A percentile compares a stretch with the other conserved stretches of the same genome.
These are phyloP conservation scores for Rhodotorula diobovata DNA, from an alignment of 768 basidiomycete genomes.

Conservation along the genomic window DNA sequence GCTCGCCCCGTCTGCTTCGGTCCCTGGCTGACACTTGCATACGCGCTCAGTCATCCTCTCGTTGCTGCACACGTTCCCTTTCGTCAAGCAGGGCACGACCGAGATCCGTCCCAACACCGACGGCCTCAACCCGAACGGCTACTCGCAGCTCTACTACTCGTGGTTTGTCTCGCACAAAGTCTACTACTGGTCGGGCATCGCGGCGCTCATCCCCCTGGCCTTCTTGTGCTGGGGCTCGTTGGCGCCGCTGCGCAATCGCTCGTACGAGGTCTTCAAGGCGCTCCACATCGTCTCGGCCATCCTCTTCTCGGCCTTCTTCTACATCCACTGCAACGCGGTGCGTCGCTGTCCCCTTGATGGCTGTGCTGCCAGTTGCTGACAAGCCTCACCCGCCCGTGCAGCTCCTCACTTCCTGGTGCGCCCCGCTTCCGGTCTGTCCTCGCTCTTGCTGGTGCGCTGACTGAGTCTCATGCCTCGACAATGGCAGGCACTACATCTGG, in stretches of 20 bases:
- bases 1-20: background rate
- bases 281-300: slow-evolving; percentile 39
- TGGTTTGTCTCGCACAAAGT: slow-evolving; percentile 38
- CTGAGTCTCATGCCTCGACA: background rate
- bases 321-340: slow-evolving; percentile 42
- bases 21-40: background rate
- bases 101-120: slow-evolving; percentile 37
- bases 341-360: background rate
- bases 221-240: slow-evolving; percentile 41
- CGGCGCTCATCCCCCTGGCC: slow-evolving; percentile 36
- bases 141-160: slow-evolving; percentile 31
- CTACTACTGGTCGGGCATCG: slow-evolving; percentile 40
- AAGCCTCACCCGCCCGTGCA: background rate
- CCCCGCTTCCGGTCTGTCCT: no score
- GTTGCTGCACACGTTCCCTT: slow-evolving; percentile 41
- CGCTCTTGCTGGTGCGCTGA: background rate
- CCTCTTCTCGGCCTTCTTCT: slow-evolving; percentile 44
- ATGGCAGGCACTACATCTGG: slow-evolving; percentile 43
- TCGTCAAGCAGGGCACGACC: slow-evolving; percentile 36
- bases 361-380: background rate
- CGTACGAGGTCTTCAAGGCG: slow-evolving; percentile 42
- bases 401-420: background rate
- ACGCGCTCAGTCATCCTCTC: slow-evolving; percentile 26
- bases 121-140: slow-evolving; percentile 29
- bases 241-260: slow-evolving; percentile 29